Percentiles rank a stretch among this genome's conserved stretches.
phyloP scores from a whole-genome alignment of 306 rosid species.

The Mucuna pruriens region DNA sequence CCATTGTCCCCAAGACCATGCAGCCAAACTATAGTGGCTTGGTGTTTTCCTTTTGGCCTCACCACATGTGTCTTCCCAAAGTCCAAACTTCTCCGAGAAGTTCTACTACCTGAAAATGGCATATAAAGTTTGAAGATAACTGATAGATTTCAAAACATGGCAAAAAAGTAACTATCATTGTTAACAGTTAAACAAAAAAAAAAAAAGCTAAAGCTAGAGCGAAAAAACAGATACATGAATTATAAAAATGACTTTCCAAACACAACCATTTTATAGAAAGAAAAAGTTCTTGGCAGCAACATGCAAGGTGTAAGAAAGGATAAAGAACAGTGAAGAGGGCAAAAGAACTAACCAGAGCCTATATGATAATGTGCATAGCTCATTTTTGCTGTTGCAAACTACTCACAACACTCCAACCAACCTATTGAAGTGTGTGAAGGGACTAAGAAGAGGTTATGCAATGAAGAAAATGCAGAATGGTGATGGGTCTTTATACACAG shows the following conservation, averaged over 20 bases:
- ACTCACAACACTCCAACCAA: slow-evolving; percentile 38
- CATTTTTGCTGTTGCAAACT: slow-evolving; percentile 56
- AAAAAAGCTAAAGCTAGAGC: background rate
- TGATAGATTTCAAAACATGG: background rate
- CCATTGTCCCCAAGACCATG: slow-evolving; percentile 97
- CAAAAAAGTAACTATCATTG: background rate
- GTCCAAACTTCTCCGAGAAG: slow-evolving; percentile 66
- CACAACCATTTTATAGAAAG: slow-evolving; percentile 13
- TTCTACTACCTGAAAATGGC: slow-evolving; percentile 70
- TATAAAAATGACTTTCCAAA: slow-evolving; percentile 5
- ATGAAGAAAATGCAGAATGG: slow-evolving; percentile 69
- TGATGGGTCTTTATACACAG: slow-evolving; percentile 62
- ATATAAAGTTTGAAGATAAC: slow-evolving; percentile 28
- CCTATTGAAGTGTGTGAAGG: slow-evolving; percentile 48
- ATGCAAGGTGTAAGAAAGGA: background rate
- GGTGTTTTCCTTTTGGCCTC: slow-evolving; percentile 91
- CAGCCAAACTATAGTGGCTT: slow-evolving; percentile 94
- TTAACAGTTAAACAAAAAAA: background rate
- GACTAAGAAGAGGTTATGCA: slow-evolving; percentile 47
- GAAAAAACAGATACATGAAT: background rate
- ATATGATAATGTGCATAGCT: slow-evolving; percentile 66
- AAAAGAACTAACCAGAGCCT: slow-evolving; percentile 77
- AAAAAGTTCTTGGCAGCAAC: background rate
- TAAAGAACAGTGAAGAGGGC: slow-evolving; percentile 16
- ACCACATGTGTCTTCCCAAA: slow-evolving; percentile 93